These are phyloP conservation scores for Tetrastigma voinierianum DNA, from an alignment of 164 flowering plant species.

Conservation along the genomic window DNA sequence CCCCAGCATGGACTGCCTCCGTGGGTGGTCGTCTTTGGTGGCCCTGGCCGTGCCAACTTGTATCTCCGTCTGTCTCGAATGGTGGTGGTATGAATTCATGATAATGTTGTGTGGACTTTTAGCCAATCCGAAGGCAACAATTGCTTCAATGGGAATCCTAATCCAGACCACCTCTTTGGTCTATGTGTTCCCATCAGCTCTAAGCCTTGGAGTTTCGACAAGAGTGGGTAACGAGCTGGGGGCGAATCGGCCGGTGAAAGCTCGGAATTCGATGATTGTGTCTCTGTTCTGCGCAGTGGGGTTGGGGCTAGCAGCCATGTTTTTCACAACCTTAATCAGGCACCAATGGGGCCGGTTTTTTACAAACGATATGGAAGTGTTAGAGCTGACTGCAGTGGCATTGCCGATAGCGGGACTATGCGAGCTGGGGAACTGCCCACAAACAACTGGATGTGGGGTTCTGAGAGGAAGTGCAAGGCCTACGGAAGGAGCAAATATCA, in stretches of 20 bases:
- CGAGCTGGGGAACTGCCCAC: constrained; percentile 98
- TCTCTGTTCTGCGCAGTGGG: constrained; percentile 53
- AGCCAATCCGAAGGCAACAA: constrained; percentile 71
- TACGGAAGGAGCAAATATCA: constrained; percentile 79
- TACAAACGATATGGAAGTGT: constrained; percentile 60
- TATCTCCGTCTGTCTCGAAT: constrained; percentile 83
- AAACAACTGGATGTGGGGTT: constrained; percentile 94
- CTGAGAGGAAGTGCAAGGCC: constrained; percentile 90
- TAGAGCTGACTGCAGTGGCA: constrained; percentile 67
- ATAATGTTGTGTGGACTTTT: constrained; percentile 82
- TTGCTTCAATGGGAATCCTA: constrained; percentile 93
- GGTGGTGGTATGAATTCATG: constrained; percentile 99
- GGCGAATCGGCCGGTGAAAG: constrained; percentile 70
- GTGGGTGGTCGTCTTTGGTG: constrained; percentile 79
- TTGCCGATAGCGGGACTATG: constrained; percentile 85
- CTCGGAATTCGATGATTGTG: constrained; percentile 65
- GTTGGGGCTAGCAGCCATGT: constrained; percentile 66
- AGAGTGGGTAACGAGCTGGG: constrained; percentile 86
- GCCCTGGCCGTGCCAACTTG: constrained; percentile 81
- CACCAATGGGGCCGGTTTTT: constrained; percentile 82
- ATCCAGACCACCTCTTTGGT: constrained; percentile 88
- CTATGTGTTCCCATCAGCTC: constrained; percentile 84
- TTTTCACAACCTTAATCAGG: constrained; percentile 70
- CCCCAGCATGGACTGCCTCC: constrained; percentile 72
- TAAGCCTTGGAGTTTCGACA: constrained; percentile 85